Evolutionary conservation across 352 stramenopile species (phyloP).

Genomic region (Globisporangium echinulatum): DNA sequence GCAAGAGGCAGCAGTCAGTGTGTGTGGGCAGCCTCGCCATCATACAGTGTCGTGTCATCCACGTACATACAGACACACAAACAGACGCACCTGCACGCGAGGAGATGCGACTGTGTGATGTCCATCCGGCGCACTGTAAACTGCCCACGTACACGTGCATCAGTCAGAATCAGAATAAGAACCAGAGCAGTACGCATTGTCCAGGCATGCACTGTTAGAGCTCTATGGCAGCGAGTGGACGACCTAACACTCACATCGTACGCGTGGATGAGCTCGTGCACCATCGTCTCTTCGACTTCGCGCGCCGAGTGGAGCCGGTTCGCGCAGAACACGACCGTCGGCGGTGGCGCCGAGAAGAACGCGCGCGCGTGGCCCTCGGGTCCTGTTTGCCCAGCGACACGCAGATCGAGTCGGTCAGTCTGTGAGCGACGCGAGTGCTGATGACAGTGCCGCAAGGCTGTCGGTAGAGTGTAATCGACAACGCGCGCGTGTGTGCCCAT

Average conservation of each 20-base stretch:
- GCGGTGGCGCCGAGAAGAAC: conserved; percentile 79
- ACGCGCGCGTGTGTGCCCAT: background rate
- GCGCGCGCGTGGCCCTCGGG: conserved; percentile 67
- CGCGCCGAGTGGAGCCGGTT: conserved; percentile 65
- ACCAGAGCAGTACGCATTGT: too few species aligned
- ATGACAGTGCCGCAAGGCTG: too few species aligned
- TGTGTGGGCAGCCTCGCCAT: background rate
- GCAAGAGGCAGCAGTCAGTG: conserved; percentile 2
- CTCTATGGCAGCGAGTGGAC: background rate
- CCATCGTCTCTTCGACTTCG: conserved; percentile 79
- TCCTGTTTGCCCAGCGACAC: conserved; percentile 18
- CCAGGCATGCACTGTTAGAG: background rate
- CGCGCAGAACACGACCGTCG: conserved; percentile 78
- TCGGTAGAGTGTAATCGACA: too few species aligned
- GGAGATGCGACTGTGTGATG: conserved; percentile 69
- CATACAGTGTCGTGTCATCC: background rate
- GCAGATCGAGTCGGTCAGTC: background rate
- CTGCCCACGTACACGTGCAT: conserved; percentile 17
- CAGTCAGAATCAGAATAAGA: background rate
- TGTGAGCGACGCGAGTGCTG: background rate
- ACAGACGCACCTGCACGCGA: conserved; percentile 60
- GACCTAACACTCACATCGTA: conserved; percentile 50
- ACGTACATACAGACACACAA: background rate
- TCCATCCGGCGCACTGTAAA: conserved; percentile 84
- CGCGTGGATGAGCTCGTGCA: conserved; percentile 82